Conservation (phyloP, 805 yeast genomes). For the Myxozyma sirexii region DNA sequence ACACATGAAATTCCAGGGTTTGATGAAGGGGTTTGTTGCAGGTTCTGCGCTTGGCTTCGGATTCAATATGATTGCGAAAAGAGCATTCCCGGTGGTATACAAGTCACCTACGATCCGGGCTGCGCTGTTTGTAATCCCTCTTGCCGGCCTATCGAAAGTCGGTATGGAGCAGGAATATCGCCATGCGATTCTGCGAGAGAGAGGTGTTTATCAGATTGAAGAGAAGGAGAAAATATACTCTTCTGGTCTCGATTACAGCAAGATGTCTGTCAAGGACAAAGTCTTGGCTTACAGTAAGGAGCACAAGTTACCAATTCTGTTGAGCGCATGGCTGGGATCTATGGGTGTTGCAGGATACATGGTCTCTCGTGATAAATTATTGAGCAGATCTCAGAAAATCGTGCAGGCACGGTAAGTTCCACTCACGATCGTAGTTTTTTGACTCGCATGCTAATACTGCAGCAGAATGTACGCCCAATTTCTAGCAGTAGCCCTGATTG, state of each 20-base stretch:
- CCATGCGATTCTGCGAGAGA: constrained; percentile 19
- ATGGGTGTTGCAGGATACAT: constrained; percentile 75
- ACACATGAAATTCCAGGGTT: constrained; percentile 13
- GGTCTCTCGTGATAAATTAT: constrained; percentile 71
- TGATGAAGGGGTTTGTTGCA: constrained; percentile 10
- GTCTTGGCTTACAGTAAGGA: neutral
- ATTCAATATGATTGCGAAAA: neutral
- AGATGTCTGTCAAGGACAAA: neutral
- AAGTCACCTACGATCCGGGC: constrained; percentile 12
- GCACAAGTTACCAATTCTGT: constrained; percentile 43
- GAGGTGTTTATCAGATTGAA: constrained; percentile 17
- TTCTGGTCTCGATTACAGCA: neutral
- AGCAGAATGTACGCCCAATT: constrained; percentile 83
- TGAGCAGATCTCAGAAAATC: constrained; percentile 76
- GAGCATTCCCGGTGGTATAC: constrained; percentile 13
- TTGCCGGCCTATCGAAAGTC: constrained; percentile 9
- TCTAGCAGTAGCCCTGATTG: constrained; percentile 67
- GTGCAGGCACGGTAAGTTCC: constrained; percentile 63
- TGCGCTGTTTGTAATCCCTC: constrained; percentile 18
- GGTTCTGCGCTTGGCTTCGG: constrained; percentile 18
- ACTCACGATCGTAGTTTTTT: neutral
- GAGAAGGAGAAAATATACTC: neutral
- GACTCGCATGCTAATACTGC: neutral
- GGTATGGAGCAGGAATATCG: constrained; percentile 19
- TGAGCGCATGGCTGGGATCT: constrained; percentile 77